phyloP scores from a whole-genome alignment of 345 rosid genomes.

The Lenwebbia sp. region DNA sequence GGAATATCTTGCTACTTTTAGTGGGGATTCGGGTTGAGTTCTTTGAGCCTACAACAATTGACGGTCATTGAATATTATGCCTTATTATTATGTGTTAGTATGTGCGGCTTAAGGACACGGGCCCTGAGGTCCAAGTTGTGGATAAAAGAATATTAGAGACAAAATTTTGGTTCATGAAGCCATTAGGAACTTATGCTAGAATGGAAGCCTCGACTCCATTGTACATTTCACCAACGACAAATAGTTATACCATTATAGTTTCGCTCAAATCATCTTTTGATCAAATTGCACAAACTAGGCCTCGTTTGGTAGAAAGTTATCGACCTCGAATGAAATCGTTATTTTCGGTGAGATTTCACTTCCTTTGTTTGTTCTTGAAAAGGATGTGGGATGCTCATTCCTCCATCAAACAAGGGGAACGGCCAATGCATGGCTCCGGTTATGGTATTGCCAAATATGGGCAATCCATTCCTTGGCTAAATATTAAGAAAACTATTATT shows the following conservation, averaged over 20 bases:
- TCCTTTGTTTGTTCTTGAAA: too few species aligned
- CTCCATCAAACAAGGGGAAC: neutral
- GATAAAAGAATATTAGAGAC: neutral
- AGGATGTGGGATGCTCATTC: too few species aligned
- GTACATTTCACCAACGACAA: too few species aligned
- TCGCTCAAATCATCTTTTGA: too few species aligned
- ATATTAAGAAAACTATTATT: too few species aligned
- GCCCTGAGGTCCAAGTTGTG: neutral
- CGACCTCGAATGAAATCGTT: too few species aligned
- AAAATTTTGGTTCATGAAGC: neutral
- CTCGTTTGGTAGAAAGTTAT: neutral
- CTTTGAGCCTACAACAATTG: too few species aligned
- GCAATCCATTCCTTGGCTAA: too few species aligned
- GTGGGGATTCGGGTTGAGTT: too few species aligned
- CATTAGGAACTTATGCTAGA: neutral
- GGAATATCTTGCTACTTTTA: too few species aligned
- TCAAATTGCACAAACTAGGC: neutral
- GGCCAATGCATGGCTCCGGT: too few species aligned
- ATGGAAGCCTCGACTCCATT: neutral
- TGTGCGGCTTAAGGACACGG: neutral
- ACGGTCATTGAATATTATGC: neutral
- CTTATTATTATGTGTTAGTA: neutral
- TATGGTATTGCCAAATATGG: neutral
- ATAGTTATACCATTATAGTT: too few species aligned
- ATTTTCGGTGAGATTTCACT: neutral